Evolutionary conservation across 176 grass and related monocot species (phyloP).

Genomic region (Phoenix dactylifera): DNA sequence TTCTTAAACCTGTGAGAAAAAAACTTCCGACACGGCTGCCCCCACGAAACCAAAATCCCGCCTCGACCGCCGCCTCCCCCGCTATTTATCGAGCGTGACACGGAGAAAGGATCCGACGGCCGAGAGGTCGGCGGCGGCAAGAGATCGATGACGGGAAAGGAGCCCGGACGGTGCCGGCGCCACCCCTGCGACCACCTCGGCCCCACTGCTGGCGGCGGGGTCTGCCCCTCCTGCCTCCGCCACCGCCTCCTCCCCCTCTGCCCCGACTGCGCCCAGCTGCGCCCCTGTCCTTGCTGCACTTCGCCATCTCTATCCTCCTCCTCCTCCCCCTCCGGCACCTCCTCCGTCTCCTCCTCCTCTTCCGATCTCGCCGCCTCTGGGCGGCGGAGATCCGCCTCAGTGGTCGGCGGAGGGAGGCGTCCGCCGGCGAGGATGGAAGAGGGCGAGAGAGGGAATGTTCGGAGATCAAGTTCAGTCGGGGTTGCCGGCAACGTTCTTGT

Average conservation of each 20-base stretch:
- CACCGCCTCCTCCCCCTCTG: conserved; percentile 67
- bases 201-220: conserved; percentile 23
- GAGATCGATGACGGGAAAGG: not conserved
- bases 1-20: no score
- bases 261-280: conserved; percentile 55
- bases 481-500: no score
- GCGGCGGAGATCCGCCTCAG: conserved; percentile 22
- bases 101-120: no score
- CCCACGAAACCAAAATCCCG: no score
- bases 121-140: no score
- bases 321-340: conserved; percentile 25
- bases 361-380: conserved; percentile 5
- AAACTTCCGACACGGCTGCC: no score
- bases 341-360: conserved; percentile 58
- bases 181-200: conserved; percentile 28
- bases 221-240: conserved; percentile 67
- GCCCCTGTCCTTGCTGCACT: conserved; percentile 32
- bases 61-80: no score
- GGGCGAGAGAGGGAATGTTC: no score
- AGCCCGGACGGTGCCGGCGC: conserved; percentile 40
- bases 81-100: no score
- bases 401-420: conserved; percentile 21
- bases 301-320: conserved; percentile 19
- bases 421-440: not conserved
- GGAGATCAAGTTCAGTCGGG: no score